Evolutionary conservation across 192 early-diverging fungal genomes (phyloP), one percentile per base, ranked within the genome.

Genomic region (Spinellus fusiger): DNA sequence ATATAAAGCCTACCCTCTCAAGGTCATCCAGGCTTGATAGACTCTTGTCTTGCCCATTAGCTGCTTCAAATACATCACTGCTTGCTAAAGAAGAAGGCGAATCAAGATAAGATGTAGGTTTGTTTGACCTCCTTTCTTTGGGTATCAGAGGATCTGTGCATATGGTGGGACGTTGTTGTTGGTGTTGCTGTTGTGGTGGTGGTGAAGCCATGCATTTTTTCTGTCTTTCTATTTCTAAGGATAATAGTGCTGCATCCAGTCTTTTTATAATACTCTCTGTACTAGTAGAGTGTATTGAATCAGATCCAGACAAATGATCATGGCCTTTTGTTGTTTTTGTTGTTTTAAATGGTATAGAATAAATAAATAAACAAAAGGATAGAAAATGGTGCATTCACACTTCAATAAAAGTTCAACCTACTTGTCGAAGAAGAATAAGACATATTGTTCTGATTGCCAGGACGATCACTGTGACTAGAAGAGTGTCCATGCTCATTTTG

Each of bases 11-110:
- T 49, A 60, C 47, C 49, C 35, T 26, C 18, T 49, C 49, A 34
- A 61, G 49, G 27, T 61, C 59, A 61, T 51, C 47, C 59, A 61
- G 20, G 31, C 34, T 61, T 23, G 59, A 61, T 50, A 61, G 8
- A 35, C 34, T 50, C n/a, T 29, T 51, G n/a, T 28, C 26, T 16
- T 27, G 28, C 10, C 20, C 32, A 6, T 18, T 37, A 53, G 34
- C 18, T n/a, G 40, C 34, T 49, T 59, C 57, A 49, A 59, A 49
- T 33, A 33, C 57, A 61, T 61, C 49, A 15, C 13, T 34, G 27
- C 47, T 61, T 32, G 34, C 25, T 7, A 48, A 50, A 28, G 59
- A 61, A 8, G 54, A 31, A 28, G 22, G 54, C 31, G 35, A n/a
- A n/a, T n/a, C n/a, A n/a, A n/a, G n/a, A 2, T 27, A 27, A 22